phyloP scores from a whole-genome alignment of 1,139 yeast species.

The Blastobotrys proliferans region DNA sequence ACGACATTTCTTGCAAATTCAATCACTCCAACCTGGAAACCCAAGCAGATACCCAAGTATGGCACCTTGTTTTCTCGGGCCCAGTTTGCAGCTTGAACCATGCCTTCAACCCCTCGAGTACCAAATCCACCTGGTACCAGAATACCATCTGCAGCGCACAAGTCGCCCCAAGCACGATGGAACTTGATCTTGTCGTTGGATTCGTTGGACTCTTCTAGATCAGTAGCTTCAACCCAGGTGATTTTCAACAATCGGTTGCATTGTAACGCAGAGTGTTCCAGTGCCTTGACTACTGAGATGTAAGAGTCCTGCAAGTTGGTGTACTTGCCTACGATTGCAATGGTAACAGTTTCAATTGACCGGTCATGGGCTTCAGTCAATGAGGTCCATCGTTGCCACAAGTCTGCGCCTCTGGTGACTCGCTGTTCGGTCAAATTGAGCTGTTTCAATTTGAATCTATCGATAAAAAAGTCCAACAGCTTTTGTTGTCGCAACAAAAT shows the following conservation, averaged over 20 bases:
- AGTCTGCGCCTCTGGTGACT: conserved; percentile 56
- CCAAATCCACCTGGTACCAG: conserved; percentile 99
- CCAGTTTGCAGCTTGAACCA: conserved; percentile 95
- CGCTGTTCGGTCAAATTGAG: conserved; percentile 52
- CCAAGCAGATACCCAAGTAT: conserved; percentile 94
- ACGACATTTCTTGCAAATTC: conserved; percentile 84
- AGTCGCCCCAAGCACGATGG: conserved; percentile 93
- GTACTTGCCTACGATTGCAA: conserved; percentile 96
- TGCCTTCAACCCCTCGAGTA: conserved; percentile 94
- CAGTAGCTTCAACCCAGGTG: conserved; percentile 94
- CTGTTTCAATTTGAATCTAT: conserved; percentile 61
- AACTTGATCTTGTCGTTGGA: conserved; percentile 64
- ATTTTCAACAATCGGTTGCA: conserved; percentile 80
- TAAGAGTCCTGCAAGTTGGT: conserved; percentile 94
- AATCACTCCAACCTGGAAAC: conserved; percentile 95
- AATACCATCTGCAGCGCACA: conserved; percentile 95
- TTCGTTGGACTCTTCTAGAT: conserved; percentile 73
- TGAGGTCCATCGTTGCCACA: conserved; percentile 74
- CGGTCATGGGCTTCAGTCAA: conserved; percentile 76
- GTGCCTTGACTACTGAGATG: conserved; percentile 87
- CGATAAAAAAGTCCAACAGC: conserved; percentile 67
- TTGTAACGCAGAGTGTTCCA: conserved; percentile 92
- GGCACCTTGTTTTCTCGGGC: conserved; percentile 95
- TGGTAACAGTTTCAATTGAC: conserved; percentile 80
- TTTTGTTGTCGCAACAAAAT: conserved; percentile 82